Evolutionary conservation across 2,329 filamentous ascomycete genomes (phyloP), one percentile per base, ranked within the genome.

Genomic region (Sphaerulina vaccinii): DNA sequence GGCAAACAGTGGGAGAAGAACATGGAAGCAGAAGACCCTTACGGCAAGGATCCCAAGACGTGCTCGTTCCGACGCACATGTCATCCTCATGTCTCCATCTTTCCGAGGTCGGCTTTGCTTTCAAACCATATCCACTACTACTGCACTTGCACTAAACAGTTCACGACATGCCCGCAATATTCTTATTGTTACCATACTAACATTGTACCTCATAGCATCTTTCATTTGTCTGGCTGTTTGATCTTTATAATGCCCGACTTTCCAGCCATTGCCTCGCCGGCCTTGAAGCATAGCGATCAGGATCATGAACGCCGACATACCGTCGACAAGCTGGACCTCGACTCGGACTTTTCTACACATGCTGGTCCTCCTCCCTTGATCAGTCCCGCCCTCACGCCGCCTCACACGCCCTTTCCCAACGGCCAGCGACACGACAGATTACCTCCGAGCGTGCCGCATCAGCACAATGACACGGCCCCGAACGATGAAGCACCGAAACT

Each of bases 401-500:
- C 65, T 27, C 51, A 58, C 29, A 63, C 61, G 8, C 61, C 65
- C 21, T 60, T 61, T 33, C 32, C 44, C 51, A 29, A 68, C 55
- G 50, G 62, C 52, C 57, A 62, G 54, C 64, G 66, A 62, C 60
- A 61, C 47, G 57, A 68, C 66, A 69, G 57, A 67, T 70, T 65
- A 65, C 70, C 65, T 52, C 69, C 52, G 65, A 75, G 73, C 15
- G 70, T 74, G 23, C 73, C 75, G 3, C 71, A 78, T 24, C 72
- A 50, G 8, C 49, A 50, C 18, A 52, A 57, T 33, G 50, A 52
- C 15, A 32, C 42, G 15, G 35, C 73, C 45, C 64, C 65, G 16
- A 68, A 70, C 21, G 57, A 65, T 73, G 75, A 45, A 85, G 84
- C 80, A 24, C 89, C 90, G 1, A 84, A 82, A 53, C 77, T 96